Evolutionary conservation across 2,329 filamentous ascomycete genomes (phyloP).

Genomic region (Xylariomycetidae sp.): DNA sequence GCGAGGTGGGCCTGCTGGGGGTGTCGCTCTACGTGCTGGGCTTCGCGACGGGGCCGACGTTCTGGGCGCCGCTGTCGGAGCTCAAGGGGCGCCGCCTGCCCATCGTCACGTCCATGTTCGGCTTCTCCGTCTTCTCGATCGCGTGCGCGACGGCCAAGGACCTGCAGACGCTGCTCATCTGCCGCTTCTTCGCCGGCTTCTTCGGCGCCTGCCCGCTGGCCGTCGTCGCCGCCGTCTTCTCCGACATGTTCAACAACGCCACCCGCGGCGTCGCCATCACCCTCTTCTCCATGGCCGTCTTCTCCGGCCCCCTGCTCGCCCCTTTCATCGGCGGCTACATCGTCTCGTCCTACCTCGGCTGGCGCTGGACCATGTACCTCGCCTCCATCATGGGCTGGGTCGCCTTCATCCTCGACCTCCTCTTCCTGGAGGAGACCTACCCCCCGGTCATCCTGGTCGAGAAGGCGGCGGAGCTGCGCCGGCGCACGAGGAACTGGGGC

Average conservation of each 20-base stretch:
- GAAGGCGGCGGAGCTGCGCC: constrained; percentile 58
- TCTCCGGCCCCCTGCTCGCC: constrained; percentile 61
- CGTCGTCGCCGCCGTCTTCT: constrained; percentile 66
- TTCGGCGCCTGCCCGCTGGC: constrained; percentile 66
- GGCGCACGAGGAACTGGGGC: constrained; percentile 64
- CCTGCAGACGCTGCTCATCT: constrained; percentile 64
- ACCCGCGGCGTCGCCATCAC: constrained; percentile 56
- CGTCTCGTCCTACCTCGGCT: constrained; percentile 56
- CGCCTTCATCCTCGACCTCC: constrained; percentile 53
- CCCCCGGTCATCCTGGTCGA: constrained; percentile 59
- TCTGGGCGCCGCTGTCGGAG: constrained; percentile 72
- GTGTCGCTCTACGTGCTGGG: constrained; percentile 68
- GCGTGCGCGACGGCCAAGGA: constrained; percentile 62
- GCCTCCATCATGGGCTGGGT: constrained; percentile 58
- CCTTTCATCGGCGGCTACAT: constrained; percentile 69
- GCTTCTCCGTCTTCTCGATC: constrained; percentile 65
- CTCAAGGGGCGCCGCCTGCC: constrained; percentile 62
- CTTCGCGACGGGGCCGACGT: constrained; percentile 56
- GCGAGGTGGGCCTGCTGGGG: constrained; percentile 59
- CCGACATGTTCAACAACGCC: constrained; percentile 65
- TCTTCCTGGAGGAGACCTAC: constrained; percentile 67
- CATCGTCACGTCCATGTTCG: constrained; percentile 58
- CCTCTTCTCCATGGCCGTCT: constrained; percentile 58
- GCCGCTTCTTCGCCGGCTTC: constrained; percentile 70
- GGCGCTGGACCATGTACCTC: constrained; percentile 70